A percentile compares a stretch with the other conserved stretches of the same genome.
These are phyloP conservation scores for Trypanosoma vivax DNA, from an alignment of 208 protist species.

Conservation along the genomic window DNA sequence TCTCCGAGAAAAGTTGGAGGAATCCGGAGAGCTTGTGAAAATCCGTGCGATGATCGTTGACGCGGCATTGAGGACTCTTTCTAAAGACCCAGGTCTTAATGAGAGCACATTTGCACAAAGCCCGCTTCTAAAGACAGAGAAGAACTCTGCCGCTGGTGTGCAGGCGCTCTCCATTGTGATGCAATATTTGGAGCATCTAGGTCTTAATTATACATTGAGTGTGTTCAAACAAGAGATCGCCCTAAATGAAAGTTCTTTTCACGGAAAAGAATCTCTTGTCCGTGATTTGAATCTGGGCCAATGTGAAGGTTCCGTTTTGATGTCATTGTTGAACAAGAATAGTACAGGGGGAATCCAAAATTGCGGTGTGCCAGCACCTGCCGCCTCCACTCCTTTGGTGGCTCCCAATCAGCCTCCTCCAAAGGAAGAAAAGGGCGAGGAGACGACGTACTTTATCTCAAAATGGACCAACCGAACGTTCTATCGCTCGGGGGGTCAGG, in stretches of 20 bases:
- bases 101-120: slow-evolving; percentile 36
- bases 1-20: slow-evolving; percentile 70
- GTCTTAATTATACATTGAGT: slow-evolving; percentile 74
- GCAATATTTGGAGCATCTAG: slow-evolving; percentile 63
- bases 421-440: slow-evolving; percentile 38
- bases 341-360: background rate
- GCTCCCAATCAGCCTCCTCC: slow-evolving; percentile 6
- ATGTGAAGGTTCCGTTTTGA: slow-evolving; percentile 9
- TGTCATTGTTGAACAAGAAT: background rate
- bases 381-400: background rate
- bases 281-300: slow-evolving; percentile 7
- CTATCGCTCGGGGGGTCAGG: slow-evolving; percentile 50
- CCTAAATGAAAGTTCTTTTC: slow-evolving; percentile 18
- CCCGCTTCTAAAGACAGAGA: slow-evolving; percentile 33
- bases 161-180: slow-evolving; percentile 48
- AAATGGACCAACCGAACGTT: slow-evolving; percentile 64
- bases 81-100: slow-evolving; percentile 3
- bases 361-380: background rate
- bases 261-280: slow-evolving; percentile 3
- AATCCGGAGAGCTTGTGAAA: slow-evolving; percentile 66
- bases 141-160: slow-evolving; percentile 24
- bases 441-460: slow-evolving; percentile 83
- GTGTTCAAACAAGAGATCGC: slow-evolving; percentile 68
- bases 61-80: slow-evolving; percentile 38
- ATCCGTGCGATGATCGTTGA: slow-evolving; percentile 89